phyloP scores from a whole-genome alignment of 768 basidiomycete species.

The Suillus alpinus region DNA sequence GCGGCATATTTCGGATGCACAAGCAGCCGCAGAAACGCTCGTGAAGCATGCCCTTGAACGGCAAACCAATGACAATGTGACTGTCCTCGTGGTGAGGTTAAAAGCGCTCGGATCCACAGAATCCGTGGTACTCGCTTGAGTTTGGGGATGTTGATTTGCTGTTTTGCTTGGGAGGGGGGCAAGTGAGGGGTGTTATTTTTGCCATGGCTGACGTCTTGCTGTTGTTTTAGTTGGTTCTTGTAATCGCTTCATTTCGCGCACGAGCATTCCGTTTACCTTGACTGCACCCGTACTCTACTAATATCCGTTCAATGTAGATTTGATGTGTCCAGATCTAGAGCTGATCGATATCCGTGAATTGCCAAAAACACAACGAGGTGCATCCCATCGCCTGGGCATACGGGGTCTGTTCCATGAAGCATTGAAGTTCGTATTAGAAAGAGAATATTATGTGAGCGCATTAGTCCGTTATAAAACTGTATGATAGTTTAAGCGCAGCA shows the following conservation, averaged over 20 bases:
- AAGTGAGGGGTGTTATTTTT: neutral
- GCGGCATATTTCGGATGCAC: conserved; percentile 68
- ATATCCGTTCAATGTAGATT: conserved; percentile 1
- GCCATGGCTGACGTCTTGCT: neutral
- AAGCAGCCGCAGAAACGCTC: conserved; percentile 74
- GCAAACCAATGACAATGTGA: conserved; percentile 95
- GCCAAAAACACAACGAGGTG: neutral
- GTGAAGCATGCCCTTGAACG: conserved; percentile 82
- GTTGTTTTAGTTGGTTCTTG: neutral
- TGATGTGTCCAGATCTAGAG: neutral
- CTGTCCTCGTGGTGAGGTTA: conserved; percentile 86
- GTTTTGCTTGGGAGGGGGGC: conserved; percentile 9
- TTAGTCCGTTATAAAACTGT: neutral
- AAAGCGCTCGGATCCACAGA: conserved; percentile 31
- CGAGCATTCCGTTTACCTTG: neutral
- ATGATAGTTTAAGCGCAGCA: neutral
- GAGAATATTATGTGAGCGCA: neutral
- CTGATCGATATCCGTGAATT: neutral
- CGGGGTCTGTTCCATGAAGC: neutral
- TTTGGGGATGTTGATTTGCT: neutral
- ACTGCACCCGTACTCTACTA: neutral
- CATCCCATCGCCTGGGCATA: neutral
- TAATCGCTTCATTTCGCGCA: neutral
- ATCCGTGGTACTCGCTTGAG: conserved; percentile 12
- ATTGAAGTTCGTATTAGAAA: neutral